Percentiles rank a stretch among this genome's conserved stretches.
phyloP scores from a whole-genome alignment of 345 rosid genomes.

The Eucalyptus tenuipes region DNA sequence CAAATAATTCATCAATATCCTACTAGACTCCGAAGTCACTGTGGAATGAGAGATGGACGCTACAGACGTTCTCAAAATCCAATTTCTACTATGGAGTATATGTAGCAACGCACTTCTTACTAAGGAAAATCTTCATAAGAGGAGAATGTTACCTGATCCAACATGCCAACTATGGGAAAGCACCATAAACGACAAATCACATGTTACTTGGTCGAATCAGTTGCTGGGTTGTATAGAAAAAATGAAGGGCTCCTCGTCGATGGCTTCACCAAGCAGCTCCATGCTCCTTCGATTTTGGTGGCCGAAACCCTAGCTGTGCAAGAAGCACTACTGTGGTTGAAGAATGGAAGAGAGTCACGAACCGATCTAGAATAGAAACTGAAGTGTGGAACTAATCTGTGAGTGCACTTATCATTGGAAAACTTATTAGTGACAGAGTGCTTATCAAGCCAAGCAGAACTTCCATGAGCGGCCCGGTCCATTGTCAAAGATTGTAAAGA shows the following conservation, averaged over 20 bases:
- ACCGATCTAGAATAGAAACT: too few relatives aligned
- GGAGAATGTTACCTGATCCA: not conserved
- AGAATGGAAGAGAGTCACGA: not conserved
- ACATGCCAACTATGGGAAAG: not conserved
- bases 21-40: not conserved
- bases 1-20: too few relatives aligned
- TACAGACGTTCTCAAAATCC: too few relatives aligned
- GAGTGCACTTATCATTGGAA: not conserved
- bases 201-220: too few relatives aligned
- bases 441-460: not conserved
- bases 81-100: not conserved
- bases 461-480: not conserved
- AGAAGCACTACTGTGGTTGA: not conserved
- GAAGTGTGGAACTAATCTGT: too few relatives aligned
- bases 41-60: not conserved
- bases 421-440: not conserved
- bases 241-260: not conserved
- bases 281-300: not conserved
- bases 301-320: not conserved
- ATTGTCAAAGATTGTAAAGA: not conserved
- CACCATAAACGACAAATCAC: not conserved
- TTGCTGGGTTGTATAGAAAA: not conserved
- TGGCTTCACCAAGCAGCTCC: not conserved
- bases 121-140: not conserved
- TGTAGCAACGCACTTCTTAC: not conserved